These are phyloP conservation scores for Alternaria panax DNA, from an alignment of 2,329 filamentous ascomycete genomes.

Conservation along the genomic window DNA sequence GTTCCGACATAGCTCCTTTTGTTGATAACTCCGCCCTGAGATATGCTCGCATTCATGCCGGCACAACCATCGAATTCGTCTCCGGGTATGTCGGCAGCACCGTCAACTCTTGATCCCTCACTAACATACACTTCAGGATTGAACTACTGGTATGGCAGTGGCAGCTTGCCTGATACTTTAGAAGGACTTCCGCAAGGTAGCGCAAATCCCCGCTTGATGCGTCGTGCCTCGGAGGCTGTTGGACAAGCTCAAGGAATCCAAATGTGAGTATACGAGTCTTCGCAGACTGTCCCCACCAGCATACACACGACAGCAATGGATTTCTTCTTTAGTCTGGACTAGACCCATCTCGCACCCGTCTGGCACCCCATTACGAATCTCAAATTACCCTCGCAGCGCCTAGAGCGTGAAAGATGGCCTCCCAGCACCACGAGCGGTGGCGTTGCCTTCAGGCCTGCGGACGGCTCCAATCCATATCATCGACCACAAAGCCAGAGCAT, in stretches of 20 bases:
- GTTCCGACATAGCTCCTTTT: slow-evolving; percentile 30
- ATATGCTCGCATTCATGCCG: slow-evolving; percentile 50
- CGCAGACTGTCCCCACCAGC: slow-evolving; percentile 1
- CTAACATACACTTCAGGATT: slow-evolving; percentile 33
- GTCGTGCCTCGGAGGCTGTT: slow-evolving; percentile 45
- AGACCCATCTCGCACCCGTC: background rate
- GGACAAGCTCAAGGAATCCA: slow-evolving; percentile 38
- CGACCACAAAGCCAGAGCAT: background rate
- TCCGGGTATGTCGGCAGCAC: slow-evolving; percentile 35
- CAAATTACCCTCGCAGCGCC: background rate
- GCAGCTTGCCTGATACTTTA: slow-evolving; percentile 39
- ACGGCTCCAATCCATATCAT: background rate
- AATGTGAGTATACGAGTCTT: slow-evolving; percentile 33
- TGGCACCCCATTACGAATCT: background rate
- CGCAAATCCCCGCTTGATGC: slow-evolving; percentile 38
- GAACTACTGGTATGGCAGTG: slow-evolving; percentile 46
- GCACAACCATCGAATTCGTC: slow-evolving; percentile 44
- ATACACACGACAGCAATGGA: slow-evolving; percentile 6
- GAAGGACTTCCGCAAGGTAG: slow-evolving; percentile 34
- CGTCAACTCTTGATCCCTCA: slow-evolving; percentile 1
- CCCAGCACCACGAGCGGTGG: background rate
- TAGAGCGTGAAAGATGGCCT: background rate
- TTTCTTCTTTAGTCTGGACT: slow-evolving; percentile 1
- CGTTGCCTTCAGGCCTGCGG: background rate
- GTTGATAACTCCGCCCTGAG: slow-evolving; percentile 31